Evolutionary conservation across 768 basidiomycete species (phyloP).

Genomic region (Hericium erinaceus): DNA sequence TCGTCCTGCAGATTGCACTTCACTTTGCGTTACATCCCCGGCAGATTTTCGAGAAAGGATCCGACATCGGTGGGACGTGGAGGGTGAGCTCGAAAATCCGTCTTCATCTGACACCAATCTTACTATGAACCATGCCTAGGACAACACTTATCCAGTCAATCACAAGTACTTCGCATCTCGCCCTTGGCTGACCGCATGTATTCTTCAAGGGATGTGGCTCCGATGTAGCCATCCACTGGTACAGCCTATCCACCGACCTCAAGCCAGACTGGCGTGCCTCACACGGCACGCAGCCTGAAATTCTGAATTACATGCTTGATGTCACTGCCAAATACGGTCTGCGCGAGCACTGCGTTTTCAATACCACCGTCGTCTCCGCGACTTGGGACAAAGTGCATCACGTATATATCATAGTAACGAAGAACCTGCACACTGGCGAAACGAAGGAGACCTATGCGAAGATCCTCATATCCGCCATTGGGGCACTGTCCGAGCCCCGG

Average conservation of each 20-base stretch:
- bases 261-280: neutral
- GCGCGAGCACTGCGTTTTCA: neutral
- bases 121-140: neutral
- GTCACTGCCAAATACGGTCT: neutral
- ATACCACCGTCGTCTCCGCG: neutral
- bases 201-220: neutral
- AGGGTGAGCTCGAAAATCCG: neutral
- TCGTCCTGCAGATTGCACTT: neutral
- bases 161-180: neutral
- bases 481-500: neutral
- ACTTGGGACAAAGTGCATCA: neutral
- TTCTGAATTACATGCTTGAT: neutral
- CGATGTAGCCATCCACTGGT: neutral
- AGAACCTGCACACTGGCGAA: neutral
- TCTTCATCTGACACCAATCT: neutral
- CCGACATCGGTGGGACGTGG: constrained; percentile 3
- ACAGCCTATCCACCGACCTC: neutral
- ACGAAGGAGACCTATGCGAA: neutral
- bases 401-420: neutral
- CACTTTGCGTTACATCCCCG: neutral
- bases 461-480: neutral
- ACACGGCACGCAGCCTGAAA: neutral
- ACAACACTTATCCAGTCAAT: constrained; percentile 2
- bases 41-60: neutral
- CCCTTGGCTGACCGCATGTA: neutral